A percentile compares a stretch with the other conserved stretches of the same genome.
Conservation (phyloP, 371 early-diverging fungal species). For the Thermomucor indicae-seudaticae region DNA sequence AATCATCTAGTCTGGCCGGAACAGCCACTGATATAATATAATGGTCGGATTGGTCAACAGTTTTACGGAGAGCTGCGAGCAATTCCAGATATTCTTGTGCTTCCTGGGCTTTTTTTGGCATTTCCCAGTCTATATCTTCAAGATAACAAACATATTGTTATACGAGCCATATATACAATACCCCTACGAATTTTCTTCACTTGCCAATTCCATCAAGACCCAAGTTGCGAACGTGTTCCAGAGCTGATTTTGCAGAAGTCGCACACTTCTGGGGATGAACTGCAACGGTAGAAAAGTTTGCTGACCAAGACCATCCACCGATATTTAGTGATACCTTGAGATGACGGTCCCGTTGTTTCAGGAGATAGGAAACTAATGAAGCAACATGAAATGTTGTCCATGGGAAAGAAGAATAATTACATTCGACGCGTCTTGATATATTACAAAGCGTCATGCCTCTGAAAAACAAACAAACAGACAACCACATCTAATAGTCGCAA, state of each 20-base stretch:
- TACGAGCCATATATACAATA: neutral
- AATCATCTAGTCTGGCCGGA: constrained; percentile 60
- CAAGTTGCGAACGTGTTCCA: constrained; percentile 48
- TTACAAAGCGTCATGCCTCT: no score
- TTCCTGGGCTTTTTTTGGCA: constrained; percentile 72
- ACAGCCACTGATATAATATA: constrained; percentile 66
- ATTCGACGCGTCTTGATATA: no score
- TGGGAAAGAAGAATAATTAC: no score
- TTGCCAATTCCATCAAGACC: constrained; percentile 43
- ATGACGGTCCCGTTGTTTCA: constrained; percentile 63
- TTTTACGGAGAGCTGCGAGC: constrained; percentile 74
- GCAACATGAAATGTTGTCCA: no score
- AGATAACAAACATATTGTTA: neutral
- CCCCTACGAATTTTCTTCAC: neutral
- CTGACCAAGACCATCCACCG: constrained; percentile 87
- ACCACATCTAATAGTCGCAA: no score
- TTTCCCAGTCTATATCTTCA: constrained; percentile 86
- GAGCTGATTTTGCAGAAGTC: constrained; percentile 54
- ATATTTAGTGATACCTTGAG: constrained; percentile 74
- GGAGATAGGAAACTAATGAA: no score
- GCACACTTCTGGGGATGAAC: constrained; percentile 39
- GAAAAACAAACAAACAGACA: no score
- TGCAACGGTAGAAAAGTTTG: constrained; percentile 72
- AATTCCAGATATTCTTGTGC: constrained; percentile 70
- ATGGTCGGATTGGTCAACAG: neutral